phyloP scores from a whole-genome alignment of 108 stramenopile genomes.

The Conticribra guillardii region DNA sequence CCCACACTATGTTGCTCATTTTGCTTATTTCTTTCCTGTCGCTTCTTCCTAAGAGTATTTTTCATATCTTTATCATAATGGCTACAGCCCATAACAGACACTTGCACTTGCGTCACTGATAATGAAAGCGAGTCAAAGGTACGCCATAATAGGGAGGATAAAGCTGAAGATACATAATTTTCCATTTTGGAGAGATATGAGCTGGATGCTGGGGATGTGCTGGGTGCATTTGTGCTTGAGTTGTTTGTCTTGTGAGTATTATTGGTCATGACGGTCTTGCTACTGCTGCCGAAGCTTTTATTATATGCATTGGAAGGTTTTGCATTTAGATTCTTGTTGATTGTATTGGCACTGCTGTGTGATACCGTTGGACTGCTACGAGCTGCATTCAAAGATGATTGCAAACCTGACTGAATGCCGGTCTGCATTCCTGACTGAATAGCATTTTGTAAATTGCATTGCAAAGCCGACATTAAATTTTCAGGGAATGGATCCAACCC shows the following conservation, averaged over 20 bases:
- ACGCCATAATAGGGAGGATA: conserved; percentile 41
- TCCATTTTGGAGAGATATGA: conserved; percentile 33
- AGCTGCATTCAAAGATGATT: background rate
- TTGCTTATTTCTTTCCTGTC: background rate
- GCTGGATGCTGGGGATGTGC: background rate
- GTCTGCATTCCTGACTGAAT: conserved; percentile 24
- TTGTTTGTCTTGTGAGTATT: background rate
- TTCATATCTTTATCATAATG: conserved; percentile 42
- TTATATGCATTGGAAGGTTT: background rate
- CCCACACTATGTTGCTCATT: conserved; percentile 2
- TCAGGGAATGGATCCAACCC: conserved; percentile 49
- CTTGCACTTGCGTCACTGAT: conserved; percentile 30
- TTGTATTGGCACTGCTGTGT: too few species aligned
- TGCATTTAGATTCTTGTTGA: too few species aligned
- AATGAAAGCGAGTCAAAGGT: conserved; percentile 40
- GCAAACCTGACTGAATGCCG: background rate
- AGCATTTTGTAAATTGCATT: conserved; percentile 15
- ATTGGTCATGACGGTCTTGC: background rate
- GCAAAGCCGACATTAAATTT: conserved; percentile 16
- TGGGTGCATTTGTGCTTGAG: background rate
- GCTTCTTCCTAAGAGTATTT: conserved; percentile 6
- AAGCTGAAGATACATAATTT: conserved; percentile 37
- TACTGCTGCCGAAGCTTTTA: conserved; percentile 3
- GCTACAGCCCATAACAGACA: conserved; percentile 39
- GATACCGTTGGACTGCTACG: too few species aligned